Percentiles rank a stretch among this genome's conserved stretches.
Evolutionary conservation across 345 rosid species (phyloP).

Genomic region (Boechera retrofracta): DNA sequence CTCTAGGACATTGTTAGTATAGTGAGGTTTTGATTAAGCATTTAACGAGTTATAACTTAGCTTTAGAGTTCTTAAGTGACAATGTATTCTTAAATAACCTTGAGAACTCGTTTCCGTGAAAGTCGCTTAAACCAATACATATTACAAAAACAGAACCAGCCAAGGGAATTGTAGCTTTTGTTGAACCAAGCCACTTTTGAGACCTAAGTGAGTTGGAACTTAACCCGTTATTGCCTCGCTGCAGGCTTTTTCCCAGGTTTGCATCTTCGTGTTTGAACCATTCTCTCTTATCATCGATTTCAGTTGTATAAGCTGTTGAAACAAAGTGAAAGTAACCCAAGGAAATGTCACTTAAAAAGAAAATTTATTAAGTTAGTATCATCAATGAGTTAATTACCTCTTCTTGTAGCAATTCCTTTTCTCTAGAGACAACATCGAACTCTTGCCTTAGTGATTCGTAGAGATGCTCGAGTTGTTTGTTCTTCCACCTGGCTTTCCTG

Average conservation of each 20-base stretch:
- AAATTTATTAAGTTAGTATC: neutral
- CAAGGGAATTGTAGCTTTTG: neutral
- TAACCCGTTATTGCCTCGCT: neutral
- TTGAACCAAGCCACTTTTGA: too few species aligned
- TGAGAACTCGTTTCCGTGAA: neutral
- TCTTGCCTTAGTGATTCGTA: slow-evolving; percentile 76
- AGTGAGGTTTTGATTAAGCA: neutral
- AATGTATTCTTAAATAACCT: neutral
- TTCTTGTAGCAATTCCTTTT: slow-evolving; percentile 75
- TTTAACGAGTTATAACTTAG: neutral
- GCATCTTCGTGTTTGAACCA: slow-evolving; percentile 24
- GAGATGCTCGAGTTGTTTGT: slow-evolving; percentile 77
- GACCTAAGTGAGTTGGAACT: neutral
- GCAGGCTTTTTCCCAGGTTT: slow-evolving; percentile 11
- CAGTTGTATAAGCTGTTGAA: slow-evolving; percentile 36
- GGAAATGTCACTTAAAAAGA: neutral
- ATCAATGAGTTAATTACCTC: slow-evolving; percentile 56
- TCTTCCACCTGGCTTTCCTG: slow-evolving; percentile 88
- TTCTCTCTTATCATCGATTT: slow-evolving; percentile 30
- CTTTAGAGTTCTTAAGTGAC: neutral
- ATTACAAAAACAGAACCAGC: neutral
- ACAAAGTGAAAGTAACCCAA: slow-evolving; percentile 3
- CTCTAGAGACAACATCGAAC: slow-evolving; percentile 61
- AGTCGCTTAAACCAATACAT: neutral
- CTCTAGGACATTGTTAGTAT: neutral